Conservation (phyloP, 257 asterid species). For the Solanum peruvianum region DNA sequence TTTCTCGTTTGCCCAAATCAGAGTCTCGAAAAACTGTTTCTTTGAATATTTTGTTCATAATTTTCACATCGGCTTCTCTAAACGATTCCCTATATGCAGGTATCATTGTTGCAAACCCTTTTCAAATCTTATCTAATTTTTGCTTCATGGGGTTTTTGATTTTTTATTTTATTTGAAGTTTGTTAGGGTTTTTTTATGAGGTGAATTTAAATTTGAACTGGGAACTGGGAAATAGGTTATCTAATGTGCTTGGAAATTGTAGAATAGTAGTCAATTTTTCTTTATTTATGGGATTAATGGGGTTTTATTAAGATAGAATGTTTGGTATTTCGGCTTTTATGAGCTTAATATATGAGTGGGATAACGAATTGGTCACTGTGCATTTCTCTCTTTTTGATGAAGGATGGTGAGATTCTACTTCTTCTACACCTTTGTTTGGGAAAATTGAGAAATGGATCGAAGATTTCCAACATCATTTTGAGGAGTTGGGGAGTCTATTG, state of each 20-base stretch:
- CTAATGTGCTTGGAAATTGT: too few species aligned
- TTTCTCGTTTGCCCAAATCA: too few species aligned
- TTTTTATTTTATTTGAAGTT: background rate
- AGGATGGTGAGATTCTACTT: too few species aligned
- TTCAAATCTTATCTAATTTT: constrained; percentile 27
- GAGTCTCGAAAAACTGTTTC: too few species aligned
- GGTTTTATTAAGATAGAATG: background rate
- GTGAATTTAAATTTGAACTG: background rate
- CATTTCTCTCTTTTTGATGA: too few species aligned
- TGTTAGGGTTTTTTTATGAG: background rate
- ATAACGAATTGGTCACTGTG: too few species aligned
- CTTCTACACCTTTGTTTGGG: background rate
- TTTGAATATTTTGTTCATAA: too few species aligned
- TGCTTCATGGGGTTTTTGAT: background rate
- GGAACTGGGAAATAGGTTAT: background rate
- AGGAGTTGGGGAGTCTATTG: background rate
- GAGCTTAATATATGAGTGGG: background rate
- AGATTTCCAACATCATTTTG: background rate
- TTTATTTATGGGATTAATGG: too few species aligned
- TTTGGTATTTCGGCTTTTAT: background rate
- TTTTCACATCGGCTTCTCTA: too few species aligned
- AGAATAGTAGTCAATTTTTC: too few species aligned
- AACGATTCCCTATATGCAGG: background rate
- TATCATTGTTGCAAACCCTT: background rate
- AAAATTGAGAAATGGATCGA: background rate